Conservation (phyloP, 352 stramenopile species). For the Globisporangium okanoganense region DNA sequence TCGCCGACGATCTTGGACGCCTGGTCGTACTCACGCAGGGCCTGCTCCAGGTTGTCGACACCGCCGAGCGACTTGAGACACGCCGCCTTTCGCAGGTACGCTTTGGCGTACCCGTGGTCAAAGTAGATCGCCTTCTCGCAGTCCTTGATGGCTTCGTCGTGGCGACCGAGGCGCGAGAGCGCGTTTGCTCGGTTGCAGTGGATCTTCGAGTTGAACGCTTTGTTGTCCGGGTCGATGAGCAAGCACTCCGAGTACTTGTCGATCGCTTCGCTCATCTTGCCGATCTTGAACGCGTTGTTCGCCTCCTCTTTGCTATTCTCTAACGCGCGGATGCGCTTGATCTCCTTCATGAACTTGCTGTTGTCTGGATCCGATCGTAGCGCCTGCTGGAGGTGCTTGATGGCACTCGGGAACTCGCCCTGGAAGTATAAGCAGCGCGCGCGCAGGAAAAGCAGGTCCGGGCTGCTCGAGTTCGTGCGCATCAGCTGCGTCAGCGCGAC, state of each 20-base stretch:
- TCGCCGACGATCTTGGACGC: conserved; percentile 83
- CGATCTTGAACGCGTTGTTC: conserved; percentile 87
- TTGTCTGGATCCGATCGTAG: conserved; percentile 90
- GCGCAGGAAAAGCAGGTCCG: conserved; percentile 83
- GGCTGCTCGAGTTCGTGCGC: conserved; percentile 76
- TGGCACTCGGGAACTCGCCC: conserved; percentile 90
- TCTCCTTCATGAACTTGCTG: conserved; percentile 79
- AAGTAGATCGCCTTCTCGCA: conserved; percentile 89
- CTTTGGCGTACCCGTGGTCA: conserved; percentile 91
- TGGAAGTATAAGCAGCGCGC: conserved; percentile 90
- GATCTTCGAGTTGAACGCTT: conserved; percentile 92
- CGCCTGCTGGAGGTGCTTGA: conserved; percentile 92
- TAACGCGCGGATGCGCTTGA: conserved; percentile 83
- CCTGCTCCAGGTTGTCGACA: conserved; percentile 88
- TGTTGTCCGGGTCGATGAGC: conserved; percentile 87
- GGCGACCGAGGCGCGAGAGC: conserved; percentile 72
- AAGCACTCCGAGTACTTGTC: conserved; percentile 87
- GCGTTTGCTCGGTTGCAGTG: conserved; percentile 91
- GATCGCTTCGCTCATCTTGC: conserved; percentile 77
- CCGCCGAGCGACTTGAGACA: conserved; percentile 75
- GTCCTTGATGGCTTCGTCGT: conserved; percentile 88
- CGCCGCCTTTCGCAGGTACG: conserved; percentile 78
- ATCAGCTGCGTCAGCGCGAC: conserved; percentile 78
- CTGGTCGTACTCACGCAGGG: conserved; percentile 89
- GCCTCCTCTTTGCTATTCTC: conserved; percentile 88